phyloP scores from a whole-genome alignment of 148 eudicot genomes.

The Silene latifolia region DNA sequence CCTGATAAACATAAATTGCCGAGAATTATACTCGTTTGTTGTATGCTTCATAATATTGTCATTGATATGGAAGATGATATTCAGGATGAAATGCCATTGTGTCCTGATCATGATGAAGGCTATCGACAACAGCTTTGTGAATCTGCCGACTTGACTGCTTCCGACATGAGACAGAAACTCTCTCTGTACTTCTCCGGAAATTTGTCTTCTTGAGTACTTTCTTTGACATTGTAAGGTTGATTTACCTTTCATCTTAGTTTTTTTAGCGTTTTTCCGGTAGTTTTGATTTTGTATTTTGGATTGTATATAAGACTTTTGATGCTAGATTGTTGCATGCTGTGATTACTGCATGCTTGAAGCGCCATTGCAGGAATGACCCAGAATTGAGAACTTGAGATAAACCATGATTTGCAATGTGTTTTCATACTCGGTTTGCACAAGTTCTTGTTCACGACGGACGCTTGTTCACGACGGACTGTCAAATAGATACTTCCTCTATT shows the following conservation, averaged over 20 bases:
- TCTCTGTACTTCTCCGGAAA: constrained; percentile 46
- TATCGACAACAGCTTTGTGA: constrained; percentile 59
- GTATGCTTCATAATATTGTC: constrained; percentile 77
- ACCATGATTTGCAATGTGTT: no score
- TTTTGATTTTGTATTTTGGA: constrained; percentile 3
- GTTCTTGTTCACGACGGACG: no score
- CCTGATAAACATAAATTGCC: constrained; percentile 82
- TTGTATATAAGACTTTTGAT: constrained; percentile 25
- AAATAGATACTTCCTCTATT: no score
- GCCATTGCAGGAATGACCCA: no score
- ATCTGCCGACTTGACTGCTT: constrained; percentile 46
- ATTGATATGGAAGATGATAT: constrained; percentile 78
- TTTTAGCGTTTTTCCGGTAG: neutral
- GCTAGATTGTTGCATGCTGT: constrained; percentile 5
- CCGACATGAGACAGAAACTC: constrained; percentile 51
- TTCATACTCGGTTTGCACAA: no score
- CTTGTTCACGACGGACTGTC: no score
- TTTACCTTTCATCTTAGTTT: constrained; percentile 14
- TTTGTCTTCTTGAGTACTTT: constrained; percentile 11
- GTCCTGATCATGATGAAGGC: constrained; percentile 50
- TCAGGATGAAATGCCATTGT: constrained; percentile 42
- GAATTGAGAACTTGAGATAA: no score
- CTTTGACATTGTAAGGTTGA: neutral
- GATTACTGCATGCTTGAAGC: no score
- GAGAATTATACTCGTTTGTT: constrained; percentile 75